Base-by-base conservation (phyloP, 805 yeast genomes). In the Barnettozyma californica region DNA sequence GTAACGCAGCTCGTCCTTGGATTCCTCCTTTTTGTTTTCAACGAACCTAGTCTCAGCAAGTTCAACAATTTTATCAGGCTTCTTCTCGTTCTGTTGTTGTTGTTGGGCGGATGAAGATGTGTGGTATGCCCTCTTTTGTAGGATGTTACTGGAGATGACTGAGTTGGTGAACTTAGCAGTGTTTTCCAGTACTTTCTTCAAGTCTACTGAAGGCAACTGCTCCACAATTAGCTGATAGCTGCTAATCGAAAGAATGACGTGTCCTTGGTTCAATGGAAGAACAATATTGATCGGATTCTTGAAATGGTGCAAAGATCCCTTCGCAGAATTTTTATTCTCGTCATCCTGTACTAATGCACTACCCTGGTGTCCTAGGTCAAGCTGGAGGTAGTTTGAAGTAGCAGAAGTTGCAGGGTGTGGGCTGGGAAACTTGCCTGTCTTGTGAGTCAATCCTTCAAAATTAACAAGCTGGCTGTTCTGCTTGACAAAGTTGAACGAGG, bases 401-500 rank as follows among this genome's bases (percentile, higher is more conserved):
- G 69, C 69, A 14, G 65, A 64, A 23, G 63, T 61, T 5, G 68
- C 69, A 3, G 71, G 70, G 45, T 68, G 69, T 19, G 71, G 71
- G 43, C 53, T 53, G n/a, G 63, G 57, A 45, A 47, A 48, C 42
- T 53, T 53, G 5, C 45, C 45, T 14, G 59, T 42, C 14, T 57
- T 58, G 11, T 54, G 57, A 3, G 53, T 47, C 9, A 59, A 25
- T 4, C 57, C 37, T 34, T 59, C 63, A 9, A 50, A 16, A 1
- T 50, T 39, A 19, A 63, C 64, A 2, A 68, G 49, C 36, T 69
- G 70, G 34, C 65, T 64, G 50, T 66, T 66, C 46, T 67, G 69
- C 46, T 68, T 64, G 50, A 68, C 53, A 55, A 67, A 60, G 53
- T 69, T 70, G 55, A 68, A 69, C n/a, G 73, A 61, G 25, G 70